These are phyloP conservation scores for Phytopythium vexans DNA, from an alignment of 352 stramenopile genomes.

Conservation along the genomic window DNA sequence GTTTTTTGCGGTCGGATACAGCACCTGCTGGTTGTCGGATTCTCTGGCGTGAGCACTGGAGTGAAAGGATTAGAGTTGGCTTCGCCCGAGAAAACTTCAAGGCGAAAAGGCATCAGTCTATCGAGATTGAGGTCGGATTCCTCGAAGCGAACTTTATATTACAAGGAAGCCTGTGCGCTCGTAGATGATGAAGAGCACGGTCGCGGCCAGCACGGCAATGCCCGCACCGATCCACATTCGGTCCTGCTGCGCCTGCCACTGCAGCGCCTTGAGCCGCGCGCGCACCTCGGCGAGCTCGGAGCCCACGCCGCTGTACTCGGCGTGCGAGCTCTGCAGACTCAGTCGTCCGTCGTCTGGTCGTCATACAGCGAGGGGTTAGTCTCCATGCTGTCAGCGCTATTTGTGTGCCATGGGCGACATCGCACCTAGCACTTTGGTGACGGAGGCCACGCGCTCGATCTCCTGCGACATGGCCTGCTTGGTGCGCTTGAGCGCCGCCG, in stretches of 20 bases:
- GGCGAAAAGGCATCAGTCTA: too few species aligned
- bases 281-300: constrained; percentile 53
- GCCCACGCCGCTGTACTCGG: constrained; percentile 58
- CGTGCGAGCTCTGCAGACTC: constrained; percentile 57
- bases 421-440: constrained; percentile 56
- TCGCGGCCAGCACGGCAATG: constrained; percentile 53
- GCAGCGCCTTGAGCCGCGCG: constrained; percentile 49
- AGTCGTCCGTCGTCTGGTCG: constrained; percentile 43
- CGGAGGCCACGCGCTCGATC: constrained; percentile 60
- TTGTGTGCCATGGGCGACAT: not conserved
- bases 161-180: constrained; percentile 68
- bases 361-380: not conserved
- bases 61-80: not conserved
- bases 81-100: not conserved
- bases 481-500: constrained; percentile 60
- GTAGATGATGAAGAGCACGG: constrained; percentile 72
- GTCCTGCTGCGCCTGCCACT: constrained; percentile 78
- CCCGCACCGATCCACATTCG: constrained; percentile 76
- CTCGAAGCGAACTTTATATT: constrained; percentile 25
- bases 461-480: constrained; percentile 69
- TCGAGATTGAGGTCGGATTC: not conserved
- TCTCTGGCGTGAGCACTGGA: too few species aligned
- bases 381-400: not conserved
- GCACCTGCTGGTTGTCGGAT: too few species aligned
- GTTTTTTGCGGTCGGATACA: too few species aligned